Base-by-base conservation (phyloP, 352 stramenopile species). In the Phytophthora ohioensis region DNA sequence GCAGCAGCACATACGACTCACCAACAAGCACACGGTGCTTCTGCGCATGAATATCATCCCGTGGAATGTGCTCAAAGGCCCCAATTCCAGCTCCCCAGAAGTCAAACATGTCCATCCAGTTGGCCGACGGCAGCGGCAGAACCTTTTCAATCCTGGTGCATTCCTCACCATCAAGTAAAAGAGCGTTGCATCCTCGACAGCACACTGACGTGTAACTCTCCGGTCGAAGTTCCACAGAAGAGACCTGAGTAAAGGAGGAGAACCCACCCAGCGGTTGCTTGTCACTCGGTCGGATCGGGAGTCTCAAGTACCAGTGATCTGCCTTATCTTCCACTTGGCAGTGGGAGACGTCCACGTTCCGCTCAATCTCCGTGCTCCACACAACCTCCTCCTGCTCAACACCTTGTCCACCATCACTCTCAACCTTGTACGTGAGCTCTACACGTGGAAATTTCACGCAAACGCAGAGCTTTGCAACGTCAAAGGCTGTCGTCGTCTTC, bases 91-190 rank as follows among this genome's bases (percentile, higher is more conserved):
- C 81, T 9, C 88, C 88, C 88, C 88, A 93, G 54, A 94, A 95
- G 63, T 95, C 88, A 41, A 93, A 90, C 88, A 95, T 95, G 34
- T 95, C 88, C 78, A 91, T 91, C 88, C 88, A 95, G 54, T 93
- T 93, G 17, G 85, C 75, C 10, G 88, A 94, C 34, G 88, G 88
- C 6, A 95, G 73, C 31, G 88, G 86, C 58, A 93, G 51, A 10
- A 89, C 85, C 65, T 87, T 91, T 7, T 90, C 76, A 10, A 93
- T 74, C 1, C 8, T 51, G 1, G 27, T 17, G 11, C 9, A 21
- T 27, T 36, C 43, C 3, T 65, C 41, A 34, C 36, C 41, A 32
- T 12, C 42, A 47, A 77, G 36, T 1, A 71, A 17, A 32, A 59
- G 46, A 7, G 47, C 41, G 7, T 38, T 59, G 57, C 87, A 95